These are phyloP conservation scores for Pichia terricola DNA, from an alignment of 1,139 yeast species.

Conservation along the genomic window DNA sequence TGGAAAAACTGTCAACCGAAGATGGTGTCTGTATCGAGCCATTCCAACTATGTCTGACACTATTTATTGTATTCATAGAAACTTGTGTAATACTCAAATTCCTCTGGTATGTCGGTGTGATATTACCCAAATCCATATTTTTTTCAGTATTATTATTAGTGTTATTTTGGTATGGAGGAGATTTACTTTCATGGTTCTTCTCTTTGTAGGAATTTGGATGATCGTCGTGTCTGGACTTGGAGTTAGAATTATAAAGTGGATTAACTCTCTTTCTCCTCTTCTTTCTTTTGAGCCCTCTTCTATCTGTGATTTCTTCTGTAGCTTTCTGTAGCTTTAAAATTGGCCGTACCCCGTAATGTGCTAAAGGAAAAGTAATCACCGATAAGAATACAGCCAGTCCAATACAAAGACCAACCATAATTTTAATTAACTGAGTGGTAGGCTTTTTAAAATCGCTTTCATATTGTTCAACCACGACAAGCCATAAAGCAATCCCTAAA, in stretches of 20 bases:
- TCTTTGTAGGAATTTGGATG: background rate
- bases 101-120: background rate
- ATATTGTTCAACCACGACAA: slow-evolving; percentile 63
- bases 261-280: slow-evolving; percentile 5
- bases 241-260: slow-evolving; percentile 1
- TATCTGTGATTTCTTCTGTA: slow-evolving; percentile 49
- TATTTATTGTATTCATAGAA: background rate
- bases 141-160: background rate
- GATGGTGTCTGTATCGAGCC: slow-evolving; percentile 14
- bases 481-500: slow-evolving; percentile 53
- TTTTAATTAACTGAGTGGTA: slow-evolving; percentile 48
- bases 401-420: slow-evolving; percentile 68
- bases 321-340: slow-evolving; percentile 74
- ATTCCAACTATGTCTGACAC: slow-evolving; percentile 10
- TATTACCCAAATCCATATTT: background rate
- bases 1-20: slow-evolving; percentile 16
- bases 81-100: background rate
- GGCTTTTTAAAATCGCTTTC: slow-evolving; percentile 55
- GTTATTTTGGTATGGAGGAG: background rate
- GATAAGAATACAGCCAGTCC: slow-evolving; percentile 74
- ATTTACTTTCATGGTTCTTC: background rate
- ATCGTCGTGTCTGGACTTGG: background rate
- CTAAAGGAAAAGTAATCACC: slow-evolving; percentile 67
- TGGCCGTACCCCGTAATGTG: slow-evolving; percentile 81
- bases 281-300: slow-evolving; percentile 22